Evolutionary conservation across 2,329 filamentous ascomycete species (phyloP).

Genomic region (Huntiella bhutanensis): DNA sequence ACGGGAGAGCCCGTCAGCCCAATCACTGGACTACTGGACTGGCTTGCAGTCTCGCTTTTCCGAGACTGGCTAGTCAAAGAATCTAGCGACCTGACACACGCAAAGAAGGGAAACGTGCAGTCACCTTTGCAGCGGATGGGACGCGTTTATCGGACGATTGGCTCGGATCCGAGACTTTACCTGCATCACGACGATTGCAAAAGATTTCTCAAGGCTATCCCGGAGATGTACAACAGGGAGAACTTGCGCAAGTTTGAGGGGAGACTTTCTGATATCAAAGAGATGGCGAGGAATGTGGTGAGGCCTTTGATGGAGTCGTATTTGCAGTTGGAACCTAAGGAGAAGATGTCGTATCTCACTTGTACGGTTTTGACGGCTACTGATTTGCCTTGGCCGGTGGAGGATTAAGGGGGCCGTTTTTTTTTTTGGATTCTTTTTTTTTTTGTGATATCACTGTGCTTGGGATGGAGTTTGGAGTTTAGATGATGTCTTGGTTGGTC

Average conservation of each 20-base stretch:
- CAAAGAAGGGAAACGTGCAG: constrained; percentile 14
- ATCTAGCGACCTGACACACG: constrained; percentile 26
- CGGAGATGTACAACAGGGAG: constrained; percentile 72
- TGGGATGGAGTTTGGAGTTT: background rate
- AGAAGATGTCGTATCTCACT: constrained; percentile 30
- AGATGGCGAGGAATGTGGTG: constrained; percentile 62
- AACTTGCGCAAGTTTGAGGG: constrained; percentile 71
- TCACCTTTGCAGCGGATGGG: constrained; percentile 37
- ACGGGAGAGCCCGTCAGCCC: constrained; percentile 71
- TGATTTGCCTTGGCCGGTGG: constrained; percentile 31
- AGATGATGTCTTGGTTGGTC: background rate
- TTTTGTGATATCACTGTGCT: constrained; percentile 3
- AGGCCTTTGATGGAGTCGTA: constrained; percentile 72
- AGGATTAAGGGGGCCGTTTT: constrained; percentile 13
- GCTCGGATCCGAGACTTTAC: constrained; percentile 42
- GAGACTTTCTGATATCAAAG: constrained; percentile 74
- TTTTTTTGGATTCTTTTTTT: constrained; percentile 10
- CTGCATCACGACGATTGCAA: constrained; percentile 77
- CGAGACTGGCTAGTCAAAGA: constrained; percentile 87
- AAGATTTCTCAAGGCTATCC: constrained; percentile 65
- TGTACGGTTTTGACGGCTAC: constrained; percentile 29
- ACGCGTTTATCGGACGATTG: constrained; percentile 60
- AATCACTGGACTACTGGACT: constrained; percentile 64
- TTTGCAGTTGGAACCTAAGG: constrained; percentile 55
- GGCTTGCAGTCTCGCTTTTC: constrained; percentile 74